Evolutionary conservation across 768 basidiomycete species (phyloP), one percentile per base, ranked within the genome.

Genomic region (Auriscalpium orientale): DNA sequence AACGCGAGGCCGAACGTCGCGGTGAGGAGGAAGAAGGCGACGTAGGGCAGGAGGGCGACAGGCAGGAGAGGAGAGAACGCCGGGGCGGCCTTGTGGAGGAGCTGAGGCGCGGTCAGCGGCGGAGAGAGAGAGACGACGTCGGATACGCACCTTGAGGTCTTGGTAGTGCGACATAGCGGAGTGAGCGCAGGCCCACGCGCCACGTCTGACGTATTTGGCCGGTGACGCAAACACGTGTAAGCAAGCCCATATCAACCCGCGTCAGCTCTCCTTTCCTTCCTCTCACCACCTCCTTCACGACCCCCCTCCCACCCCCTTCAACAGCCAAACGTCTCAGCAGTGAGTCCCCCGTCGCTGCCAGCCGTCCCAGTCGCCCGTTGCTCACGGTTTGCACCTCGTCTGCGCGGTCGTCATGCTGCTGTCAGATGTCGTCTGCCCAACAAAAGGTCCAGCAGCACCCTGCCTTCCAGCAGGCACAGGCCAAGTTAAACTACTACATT

Each of bases 391-490:
- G 11, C 38, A 53, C n/a, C 9, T 9, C 2, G 13, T 44, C 1
- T 44, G 16, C 33, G 12, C 40, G 40, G 13, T 48, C 46, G 10
- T 3, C 33, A 35, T 33, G 45, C n/a, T 18, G 15, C 20, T 35
- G 28, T 28, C 62, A 79, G 72, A 91, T 91, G 89, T 89, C 60
- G 58, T 62, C 89, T 63, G 83, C 89, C 57, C 72, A 84, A 22
- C 83, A 92, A 76, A 87, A 86, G 73, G 71, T 94, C 61, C 86
- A 92, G 74, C 85, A 89, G 68, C 94, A 95, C 76, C 93, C 94
- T 35, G 77, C 85, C 65, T 84, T 87, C 75, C 63, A 89, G 65
- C 89, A 95, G 73, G 91, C 83, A 22, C 85, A 89, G 74, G 85
- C 82, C 70, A 89, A 87, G 78, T 89, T 84, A 59, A 77, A 78